Percentiles rank a stretch among this genome's conserved stretches.
Conservation (phyloP, 768 basidiomycete species). For the Podaxis mareebaensis region DNA sequence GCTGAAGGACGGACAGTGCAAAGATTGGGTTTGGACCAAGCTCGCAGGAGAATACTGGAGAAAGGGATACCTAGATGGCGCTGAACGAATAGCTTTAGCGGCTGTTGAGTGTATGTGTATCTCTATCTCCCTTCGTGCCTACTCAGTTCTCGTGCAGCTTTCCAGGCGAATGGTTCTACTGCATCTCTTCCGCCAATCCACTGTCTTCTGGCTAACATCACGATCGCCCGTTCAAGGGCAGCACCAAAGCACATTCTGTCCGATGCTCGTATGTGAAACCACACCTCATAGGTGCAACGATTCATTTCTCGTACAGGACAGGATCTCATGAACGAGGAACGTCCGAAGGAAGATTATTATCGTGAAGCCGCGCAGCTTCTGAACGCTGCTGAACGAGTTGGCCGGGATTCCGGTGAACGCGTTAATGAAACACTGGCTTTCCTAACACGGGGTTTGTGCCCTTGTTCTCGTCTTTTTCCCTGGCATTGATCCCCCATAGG, state of each 20-base stretch:
- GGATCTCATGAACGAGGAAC: slow-evolving; percentile 59
- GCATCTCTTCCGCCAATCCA: slow-evolving; percentile 70
- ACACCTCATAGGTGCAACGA: not conserved
- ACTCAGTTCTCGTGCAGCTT: slow-evolving; percentile 38
- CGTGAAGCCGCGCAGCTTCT: slow-evolving; percentile 68
- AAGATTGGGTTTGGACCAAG: slow-evolving; percentile 75
- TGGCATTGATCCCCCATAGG: slow-evolving; percentile 43
- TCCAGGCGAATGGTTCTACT: slow-evolving; percentile 48
- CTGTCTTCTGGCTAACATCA: slow-evolving; percentile 82
- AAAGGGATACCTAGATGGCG: slow-evolving; percentile 69
- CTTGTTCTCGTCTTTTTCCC: not conserved
- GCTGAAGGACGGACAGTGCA: slow-evolving; percentile 70
- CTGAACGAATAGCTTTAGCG: slow-evolving; percentile 70
- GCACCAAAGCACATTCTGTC: slow-evolving; percentile 80
- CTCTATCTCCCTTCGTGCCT: slow-evolving; percentile 11
- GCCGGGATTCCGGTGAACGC: slow-evolving; percentile 59
- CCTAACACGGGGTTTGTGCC: slow-evolving; percentile 62
- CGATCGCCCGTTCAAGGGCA: slow-evolving; percentile 73
- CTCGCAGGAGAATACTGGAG: slow-evolving; percentile 90
- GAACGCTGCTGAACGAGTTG: slow-evolving; percentile 58
- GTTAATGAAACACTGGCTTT: slow-evolving; percentile 58
- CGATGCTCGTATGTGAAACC: slow-evolving; percentile 64
- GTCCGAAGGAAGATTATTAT: slow-evolving; percentile 68
- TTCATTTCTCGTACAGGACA: slow-evolving; percentile 45
- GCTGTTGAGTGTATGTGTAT: slow-evolving; percentile 63